Conservation (phyloP, 1,139 yeast genomes). For the Debaryomyces sp. region DNA sequence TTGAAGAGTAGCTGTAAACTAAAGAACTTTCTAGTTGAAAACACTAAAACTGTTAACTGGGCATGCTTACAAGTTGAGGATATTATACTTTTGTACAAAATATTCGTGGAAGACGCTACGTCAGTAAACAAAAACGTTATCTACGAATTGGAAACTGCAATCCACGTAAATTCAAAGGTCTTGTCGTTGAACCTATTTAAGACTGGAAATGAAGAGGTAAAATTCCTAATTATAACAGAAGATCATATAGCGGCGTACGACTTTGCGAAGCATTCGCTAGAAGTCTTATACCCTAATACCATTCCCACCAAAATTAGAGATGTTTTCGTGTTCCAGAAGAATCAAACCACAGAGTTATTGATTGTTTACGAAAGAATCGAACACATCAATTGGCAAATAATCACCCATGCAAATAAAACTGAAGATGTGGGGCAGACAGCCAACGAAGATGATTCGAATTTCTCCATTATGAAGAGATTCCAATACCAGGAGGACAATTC, state of each 20-base stretch:
- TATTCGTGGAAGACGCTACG: neutral
- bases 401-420: neutral
- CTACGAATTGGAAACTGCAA: neutral
- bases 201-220: neutral
- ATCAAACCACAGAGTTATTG: neutral
- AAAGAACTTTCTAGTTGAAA: neutral
- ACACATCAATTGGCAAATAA: neutral
- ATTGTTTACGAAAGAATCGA: neutral
- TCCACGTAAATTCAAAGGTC: constrained; percentile 1
- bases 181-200: neutral
- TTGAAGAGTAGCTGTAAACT: neutral
- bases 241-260: constrained; percentile 18
- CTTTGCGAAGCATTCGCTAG: constrained; percentile 8
- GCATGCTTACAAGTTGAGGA: constrained; percentile 2
- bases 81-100: constrained; percentile 1
- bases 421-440: neutral
- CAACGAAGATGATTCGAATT: constrained; percentile 10
- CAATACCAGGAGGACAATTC: constrained; percentile 12
- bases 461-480: constrained; percentile 10
- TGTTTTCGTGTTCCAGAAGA: constrained; percentile 6
- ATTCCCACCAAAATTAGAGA: constrained; percentile 8
- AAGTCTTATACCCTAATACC: constrained; percentile 11
- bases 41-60: neutral
- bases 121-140: neutral
- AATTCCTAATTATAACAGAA: constrained; percentile 7